Conservation (phyloP, 2,329 filamentous ascomycete genomes). For the Colletotrichum australisinense region DNA sequence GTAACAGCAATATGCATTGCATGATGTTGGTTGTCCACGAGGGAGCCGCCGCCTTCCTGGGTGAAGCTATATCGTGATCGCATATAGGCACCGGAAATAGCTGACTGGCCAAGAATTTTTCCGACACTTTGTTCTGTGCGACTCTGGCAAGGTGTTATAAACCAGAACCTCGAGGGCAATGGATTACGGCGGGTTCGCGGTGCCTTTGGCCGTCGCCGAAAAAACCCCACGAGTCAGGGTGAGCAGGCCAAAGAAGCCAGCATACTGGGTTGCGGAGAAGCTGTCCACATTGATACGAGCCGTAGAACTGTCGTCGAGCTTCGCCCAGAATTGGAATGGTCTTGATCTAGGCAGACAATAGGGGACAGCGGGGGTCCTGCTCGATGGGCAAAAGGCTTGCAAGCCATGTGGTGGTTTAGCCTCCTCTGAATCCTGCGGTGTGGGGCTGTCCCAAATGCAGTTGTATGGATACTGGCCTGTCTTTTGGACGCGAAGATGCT, state of each 20-base stretch:
- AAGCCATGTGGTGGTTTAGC: slow-evolving; percentile 33
- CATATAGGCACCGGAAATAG: slow-evolving; percentile 13
- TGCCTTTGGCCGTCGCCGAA: background rate
- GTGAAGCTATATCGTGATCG: slow-evolving; percentile 10
- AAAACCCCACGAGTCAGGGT: slow-evolving; percentile 21
- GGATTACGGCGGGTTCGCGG: background rate
- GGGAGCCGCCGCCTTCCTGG: slow-evolving; percentile 5
- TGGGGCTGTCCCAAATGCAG: slow-evolving; percentile 19
- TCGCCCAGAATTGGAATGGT: slow-evolving; percentile 10
- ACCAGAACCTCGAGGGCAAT: background rate
- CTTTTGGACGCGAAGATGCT: slow-evolving; percentile 7
- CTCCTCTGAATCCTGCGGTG: slow-evolving; percentile 27
- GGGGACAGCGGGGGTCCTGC: slow-evolving; percentile 9
- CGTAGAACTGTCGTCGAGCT: background rate
- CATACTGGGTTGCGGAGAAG: background rate
- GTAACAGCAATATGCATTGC: background rate
- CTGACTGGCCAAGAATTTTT: background rate
- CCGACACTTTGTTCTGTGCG: background rate
- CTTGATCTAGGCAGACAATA: slow-evolving; percentile 4
- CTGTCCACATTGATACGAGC: slow-evolving; percentile 1
- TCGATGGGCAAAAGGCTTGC: slow-evolving; percentile 2
- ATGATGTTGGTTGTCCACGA: slow-evolving; percentile 11
- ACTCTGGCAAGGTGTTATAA: background rate
- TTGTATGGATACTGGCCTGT: background rate
- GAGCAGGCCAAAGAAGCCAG: background rate